Conservation (phyloP, 2,329 filamentous ascomycete species). For the Fusarium sp. region DNA sequence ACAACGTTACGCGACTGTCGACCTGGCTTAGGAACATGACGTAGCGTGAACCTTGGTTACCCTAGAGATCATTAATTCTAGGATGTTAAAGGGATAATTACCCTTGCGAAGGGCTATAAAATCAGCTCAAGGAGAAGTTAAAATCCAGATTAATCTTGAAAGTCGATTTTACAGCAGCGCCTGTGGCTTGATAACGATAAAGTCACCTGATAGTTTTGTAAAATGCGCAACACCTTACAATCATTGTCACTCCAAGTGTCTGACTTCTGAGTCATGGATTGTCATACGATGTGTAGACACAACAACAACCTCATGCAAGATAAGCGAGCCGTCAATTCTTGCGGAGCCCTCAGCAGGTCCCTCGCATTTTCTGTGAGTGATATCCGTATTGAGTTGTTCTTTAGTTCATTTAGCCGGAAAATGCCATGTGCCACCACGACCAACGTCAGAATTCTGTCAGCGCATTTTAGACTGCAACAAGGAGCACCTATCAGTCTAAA, state of each 20-base stretch:
- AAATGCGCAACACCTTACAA: rapidly evolving
- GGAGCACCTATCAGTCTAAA: background rate
- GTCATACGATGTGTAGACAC: background rate
- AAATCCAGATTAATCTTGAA: background rate
- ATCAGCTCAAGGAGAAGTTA: too few species aligned
- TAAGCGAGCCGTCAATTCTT: background rate
- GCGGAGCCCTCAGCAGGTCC: background rate
- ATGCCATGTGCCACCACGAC: background rate
- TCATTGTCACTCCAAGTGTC: too few species aligned
- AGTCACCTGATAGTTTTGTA: too few species aligned
- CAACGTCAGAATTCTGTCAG: background rate
- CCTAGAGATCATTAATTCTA: background rate
- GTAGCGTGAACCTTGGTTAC: background rate
- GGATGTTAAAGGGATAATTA: background rate
- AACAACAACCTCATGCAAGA: background rate
- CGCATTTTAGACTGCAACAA: too few species aligned
- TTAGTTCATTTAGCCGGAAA: background rate
- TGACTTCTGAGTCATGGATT: too few species aligned
- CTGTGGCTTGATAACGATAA: too few species aligned
- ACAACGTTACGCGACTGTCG: background rate
- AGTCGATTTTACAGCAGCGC: background rate
- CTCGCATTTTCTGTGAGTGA: background rate
- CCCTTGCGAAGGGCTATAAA: background rate
- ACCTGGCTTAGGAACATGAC: background rate
- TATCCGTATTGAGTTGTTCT: background rate